Percentiles rank a stretch among this genome's conserved stretches.
Conservation (phyloP, 345 rosid genomes). For the Hibiscus trionum region DNA sequence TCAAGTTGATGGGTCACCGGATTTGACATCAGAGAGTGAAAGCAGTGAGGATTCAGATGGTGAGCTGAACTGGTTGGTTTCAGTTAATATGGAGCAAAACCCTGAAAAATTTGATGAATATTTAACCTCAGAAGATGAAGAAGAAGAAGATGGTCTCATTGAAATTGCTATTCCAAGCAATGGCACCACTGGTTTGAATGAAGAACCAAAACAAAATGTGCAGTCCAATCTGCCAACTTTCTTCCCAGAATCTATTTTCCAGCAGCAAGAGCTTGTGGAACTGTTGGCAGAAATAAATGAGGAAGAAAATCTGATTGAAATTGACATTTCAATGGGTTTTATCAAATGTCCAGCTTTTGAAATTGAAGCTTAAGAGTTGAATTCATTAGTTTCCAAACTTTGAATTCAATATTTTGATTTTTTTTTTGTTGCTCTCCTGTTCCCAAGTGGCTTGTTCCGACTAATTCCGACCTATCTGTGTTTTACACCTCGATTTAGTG, state of each 20-base stretch:
- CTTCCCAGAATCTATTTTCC: constrained; percentile 24
- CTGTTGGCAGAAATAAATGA: constrained; percentile 42
- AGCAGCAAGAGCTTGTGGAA: constrained; percentile 35
- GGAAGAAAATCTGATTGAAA: constrained; percentile 70
- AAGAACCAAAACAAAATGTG: constrained; percentile 11
- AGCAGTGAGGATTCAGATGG: constrained; percentile 11
- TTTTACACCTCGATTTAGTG: too few species aligned
- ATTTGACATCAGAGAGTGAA: constrained; percentile 30
- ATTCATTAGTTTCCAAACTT: neutral
- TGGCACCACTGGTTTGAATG: neutral
- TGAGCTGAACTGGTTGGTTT: constrained; percentile 23
- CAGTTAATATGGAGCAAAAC: constrained; percentile 11
- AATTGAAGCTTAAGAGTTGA: constrained; percentile 18
- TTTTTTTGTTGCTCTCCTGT: too few species aligned
- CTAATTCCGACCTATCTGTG: too few species aligned
- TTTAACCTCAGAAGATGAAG: constrained; percentile 20
- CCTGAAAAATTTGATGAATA: constrained; percentile 14
- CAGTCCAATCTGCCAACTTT: constrained; percentile 13
- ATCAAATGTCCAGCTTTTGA: constrained; percentile 41
- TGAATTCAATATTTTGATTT: neutral
- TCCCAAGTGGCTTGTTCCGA: too few species aligned
- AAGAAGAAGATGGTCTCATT: constrained; percentile 51
- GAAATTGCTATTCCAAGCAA: constrained; percentile 47
- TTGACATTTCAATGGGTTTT: constrained; percentile 68
- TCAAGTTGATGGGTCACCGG: constrained; percentile 18